A percentile compares a stretch with the other conserved stretches of the same genome.
These are phyloP conservation scores for Mortierella sp. DNA, from an alignment of 371 early-diverging fungal genomes.

Conservation along the genomic window DNA sequence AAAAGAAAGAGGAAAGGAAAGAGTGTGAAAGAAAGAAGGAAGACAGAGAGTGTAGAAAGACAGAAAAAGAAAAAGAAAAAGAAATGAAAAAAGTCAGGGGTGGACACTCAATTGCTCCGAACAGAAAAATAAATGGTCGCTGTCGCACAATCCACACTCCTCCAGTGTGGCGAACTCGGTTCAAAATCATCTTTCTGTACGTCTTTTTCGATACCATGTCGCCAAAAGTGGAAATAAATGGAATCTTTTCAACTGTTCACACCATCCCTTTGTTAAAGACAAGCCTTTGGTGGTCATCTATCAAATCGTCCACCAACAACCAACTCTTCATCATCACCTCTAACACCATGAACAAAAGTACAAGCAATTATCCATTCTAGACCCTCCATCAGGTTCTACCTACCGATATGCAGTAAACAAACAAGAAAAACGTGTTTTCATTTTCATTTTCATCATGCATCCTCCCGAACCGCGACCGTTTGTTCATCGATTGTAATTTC, in stretches of 20 bases:
- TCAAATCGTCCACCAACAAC: too few species aligned
- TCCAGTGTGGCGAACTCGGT: too few species aligned
- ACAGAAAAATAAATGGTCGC: background rate
- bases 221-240: background rate
- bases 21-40: background rate
- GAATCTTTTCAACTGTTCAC: too few species aligned
- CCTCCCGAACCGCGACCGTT: background rate
- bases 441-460: too few species aligned
- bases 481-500: background rate
- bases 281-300: too few species aligned
- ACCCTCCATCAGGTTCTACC: too few species aligned
- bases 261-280: too few species aligned
- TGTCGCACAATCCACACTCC: too few species aligned
- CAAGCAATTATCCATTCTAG: too few species aligned
- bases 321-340: too few species aligned
- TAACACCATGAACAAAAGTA: too few species aligned
- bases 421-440: background rate
- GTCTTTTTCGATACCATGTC: background rate
- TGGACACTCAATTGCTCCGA: background rate
- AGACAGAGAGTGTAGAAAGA: background rate
- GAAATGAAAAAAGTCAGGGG: slow-evolving; percentile 5
- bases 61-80: background rate
- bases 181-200: background rate
- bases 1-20: background rate
- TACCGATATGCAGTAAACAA: too few species aligned